phyloP scores from a whole-genome alignment of 306 rosid genomes.

The Pueraria montana region DNA sequence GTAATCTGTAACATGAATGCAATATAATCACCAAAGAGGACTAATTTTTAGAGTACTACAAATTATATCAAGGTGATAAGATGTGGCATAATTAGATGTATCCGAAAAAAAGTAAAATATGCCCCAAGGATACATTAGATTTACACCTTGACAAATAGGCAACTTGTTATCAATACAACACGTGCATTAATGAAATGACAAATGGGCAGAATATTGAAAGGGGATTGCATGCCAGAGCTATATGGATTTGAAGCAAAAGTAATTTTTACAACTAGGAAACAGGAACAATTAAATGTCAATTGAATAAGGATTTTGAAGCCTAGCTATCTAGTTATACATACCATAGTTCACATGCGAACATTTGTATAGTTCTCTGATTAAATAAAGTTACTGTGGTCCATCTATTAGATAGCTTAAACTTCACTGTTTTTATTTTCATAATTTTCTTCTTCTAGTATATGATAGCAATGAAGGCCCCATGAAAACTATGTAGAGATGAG shows the following conservation, averaged over 20 bases:
- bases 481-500: neutral
- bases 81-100: slow-evolving; percentile 19
- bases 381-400: neutral
- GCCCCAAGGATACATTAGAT: neutral
- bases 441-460: slow-evolving; percentile 13
- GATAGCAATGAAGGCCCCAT: neutral
- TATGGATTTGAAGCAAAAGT: no score
- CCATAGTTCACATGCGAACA: neutral
- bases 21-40: neutral
- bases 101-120: slow-evolving; percentile 18
- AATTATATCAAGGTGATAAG: slow-evolving; percentile 15
- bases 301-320: slow-evolving; percentile 22
- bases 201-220: slow-evolving; percentile 68
- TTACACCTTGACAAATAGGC: neutral
- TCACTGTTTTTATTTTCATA: neutral
- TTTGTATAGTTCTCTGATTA: neutral
- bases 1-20: neutral
- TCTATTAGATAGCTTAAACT: neutral
- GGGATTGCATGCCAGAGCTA: slow-evolving; percentile 40
- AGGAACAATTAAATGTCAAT: neutral
- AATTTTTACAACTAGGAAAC: neutral
- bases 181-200: slow-evolving; percentile 60
- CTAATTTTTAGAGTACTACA: neutral
- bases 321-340: slow-evolving; percentile 18
- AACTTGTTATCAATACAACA: slow-evolving; percentile 46